A percentile compares a stretch with the other conserved stretches of the same genome.
These are phyloP conservation scores for Pseudovirgaria hyperparasitica DNA, from an alignment of 2,329 filamentous ascomycete species.

Conservation along the genomic window DNA sequence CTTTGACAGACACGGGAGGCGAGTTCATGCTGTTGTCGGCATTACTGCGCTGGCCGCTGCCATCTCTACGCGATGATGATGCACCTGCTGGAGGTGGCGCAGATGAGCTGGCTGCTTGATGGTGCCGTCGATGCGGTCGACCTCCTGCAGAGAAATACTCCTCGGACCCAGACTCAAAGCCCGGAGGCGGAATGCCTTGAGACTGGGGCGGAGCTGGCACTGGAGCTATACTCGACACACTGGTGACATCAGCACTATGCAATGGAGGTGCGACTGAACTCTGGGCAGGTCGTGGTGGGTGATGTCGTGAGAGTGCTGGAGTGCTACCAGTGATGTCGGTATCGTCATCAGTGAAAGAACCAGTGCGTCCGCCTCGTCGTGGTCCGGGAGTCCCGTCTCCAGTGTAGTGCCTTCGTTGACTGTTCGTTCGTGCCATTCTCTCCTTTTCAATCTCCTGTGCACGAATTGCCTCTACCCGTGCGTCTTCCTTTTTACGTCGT, in stretches of 20 bases:
- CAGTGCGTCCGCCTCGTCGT: constrained; percentile 12
- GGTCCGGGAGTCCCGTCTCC: constrained; percentile 44
- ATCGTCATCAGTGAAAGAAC: constrained; percentile 30
- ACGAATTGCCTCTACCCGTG: constrained; percentile 43
- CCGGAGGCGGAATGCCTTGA: constrained; percentile 24
- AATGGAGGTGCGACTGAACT: constrained; percentile 12
- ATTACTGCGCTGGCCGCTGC: constrained; percentile 17
- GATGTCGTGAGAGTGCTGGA: constrained; percentile 28
- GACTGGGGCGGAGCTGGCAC: constrained; percentile 20
- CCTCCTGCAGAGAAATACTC: constrained; percentile 23
- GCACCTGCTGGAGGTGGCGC: constrained; percentile 14
- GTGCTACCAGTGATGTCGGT: constrained; percentile 30
- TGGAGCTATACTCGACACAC: constrained; percentile 14
- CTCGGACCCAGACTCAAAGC: constrained; percentile 29
- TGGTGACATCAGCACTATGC: constrained; percentile 9
- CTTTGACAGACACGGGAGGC: constrained; percentile 50
- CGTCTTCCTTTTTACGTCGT: constrained; percentile 46
- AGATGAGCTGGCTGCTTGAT: constrained; percentile 9
- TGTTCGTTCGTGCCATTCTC: constrained; percentile 37
- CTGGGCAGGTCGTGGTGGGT: constrained; percentile 7
- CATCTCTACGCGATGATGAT: constrained; percentile 16
- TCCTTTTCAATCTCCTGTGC: constrained; percentile 41
- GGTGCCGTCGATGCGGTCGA: constrained; percentile 20
- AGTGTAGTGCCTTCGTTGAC: constrained; percentile 49
- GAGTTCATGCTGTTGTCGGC: constrained; percentile 35